These are phyloP conservation scores for Trichophyton simii DNA, from an alignment of 2,329 filamentous ascomycete genomes.

Conservation along the genomic window DNA sequence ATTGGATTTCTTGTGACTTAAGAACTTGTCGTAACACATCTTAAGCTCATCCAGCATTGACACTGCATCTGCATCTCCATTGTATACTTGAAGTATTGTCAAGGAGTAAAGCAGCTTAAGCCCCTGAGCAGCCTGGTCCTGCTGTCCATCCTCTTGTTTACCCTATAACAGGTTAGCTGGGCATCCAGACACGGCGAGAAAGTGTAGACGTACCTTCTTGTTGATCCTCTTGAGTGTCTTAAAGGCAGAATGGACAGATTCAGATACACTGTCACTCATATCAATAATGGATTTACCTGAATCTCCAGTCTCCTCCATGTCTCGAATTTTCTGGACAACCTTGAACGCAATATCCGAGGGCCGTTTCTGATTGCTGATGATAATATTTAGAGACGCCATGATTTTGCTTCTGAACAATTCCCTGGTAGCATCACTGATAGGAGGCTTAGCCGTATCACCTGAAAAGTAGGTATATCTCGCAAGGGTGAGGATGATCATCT, in stretches of 20 bases:
- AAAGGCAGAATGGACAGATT: slow-evolving; percentile 32
- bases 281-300: slow-evolving; percentile 36
- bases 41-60: slow-evolving; percentile 72
- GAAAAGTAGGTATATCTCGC: slow-evolving; percentile 41
- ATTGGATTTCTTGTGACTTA: slow-evolving; percentile 40
- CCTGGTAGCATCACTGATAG: slow-evolving; percentile 36
- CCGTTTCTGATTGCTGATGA: slow-evolving; percentile 33
- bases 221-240: slow-evolving; percentile 28
- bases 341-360: slow-evolving; percentile 28
- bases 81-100: slow-evolving; percentile 77
- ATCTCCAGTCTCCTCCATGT: slow-evolving; percentile 25
- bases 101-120: slow-evolving; percentile 73
- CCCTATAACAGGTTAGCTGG: slow-evolving; percentile 31
- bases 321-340: slow-evolving; percentile 30
- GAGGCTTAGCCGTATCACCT: slow-evolving; percentile 23
- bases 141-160: slow-evolving; percentile 41
- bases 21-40: slow-evolving; percentile 55
- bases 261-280: slow-evolving; percentile 34
- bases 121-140: slow-evolving; percentile 40
- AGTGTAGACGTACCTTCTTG: slow-evolving; percentile 22
- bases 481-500: slow-evolving; percentile 34
- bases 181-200: background rate
- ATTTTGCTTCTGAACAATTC: slow-evolving; percentile 43
- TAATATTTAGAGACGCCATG: slow-evolving; percentile 42
- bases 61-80: slow-evolving; percentile 74